Percentiles rank a stretch among this genome's conserved stretches.
Evolutionary conservation across 192 early-diverging fungal species (phyloP).

Genomic region (Backusella liffmaniae): DNA sequence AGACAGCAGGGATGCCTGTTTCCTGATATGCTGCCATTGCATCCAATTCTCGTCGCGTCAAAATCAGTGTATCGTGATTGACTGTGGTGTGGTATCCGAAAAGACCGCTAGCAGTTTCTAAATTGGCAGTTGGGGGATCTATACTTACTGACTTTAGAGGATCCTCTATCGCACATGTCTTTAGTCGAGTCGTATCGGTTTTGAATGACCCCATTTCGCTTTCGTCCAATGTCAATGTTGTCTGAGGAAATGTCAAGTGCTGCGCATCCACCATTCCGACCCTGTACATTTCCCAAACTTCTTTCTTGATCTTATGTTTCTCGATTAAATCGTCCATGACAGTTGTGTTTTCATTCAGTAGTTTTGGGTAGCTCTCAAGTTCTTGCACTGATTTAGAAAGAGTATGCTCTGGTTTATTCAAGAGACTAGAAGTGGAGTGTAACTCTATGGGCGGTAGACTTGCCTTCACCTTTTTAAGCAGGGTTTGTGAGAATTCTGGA

Average conservation of each 20-base stretch:
- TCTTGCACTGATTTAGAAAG: conserved; percentile 39
- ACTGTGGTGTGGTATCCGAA: conserved; percentile 61
- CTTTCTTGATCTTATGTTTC: conserved; percentile 17
- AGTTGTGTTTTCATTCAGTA: conserved; percentile 39
- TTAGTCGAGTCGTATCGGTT: conserved; percentile 47
- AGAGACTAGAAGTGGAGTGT: conserved; percentile 37
- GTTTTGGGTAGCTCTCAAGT: conserved; percentile 30
- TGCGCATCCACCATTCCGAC: conserved; percentile 42
- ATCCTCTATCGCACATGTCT: conserved; percentile 42
- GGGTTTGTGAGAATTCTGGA: conserved; percentile 48
- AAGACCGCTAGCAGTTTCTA: conserved; percentile 37
- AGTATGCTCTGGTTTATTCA: conserved; percentile 20
- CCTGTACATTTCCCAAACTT: conserved; percentile 20
- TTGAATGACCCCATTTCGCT: conserved; percentile 7
- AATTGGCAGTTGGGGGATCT: conserved; percentile 44
- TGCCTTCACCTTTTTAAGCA: conserved; percentile 39
- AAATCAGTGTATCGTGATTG: conserved; percentile 46
- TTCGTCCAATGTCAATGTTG: conserved; percentile 15
- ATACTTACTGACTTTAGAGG: conserved; percentile 37
- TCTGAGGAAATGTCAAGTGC: conserved; percentile 41
- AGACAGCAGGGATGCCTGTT: conserved; percentile 59
- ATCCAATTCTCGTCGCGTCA: conserved; percentile 63
- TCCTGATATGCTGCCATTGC: conserved; percentile 66
- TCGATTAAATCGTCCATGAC: conserved; percentile 36
- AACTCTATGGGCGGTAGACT: conserved; percentile 21